Evolutionary conservation across 495 filamentous ascomycete species (phyloP).

Genomic region (Daldinia loculata): DNA sequence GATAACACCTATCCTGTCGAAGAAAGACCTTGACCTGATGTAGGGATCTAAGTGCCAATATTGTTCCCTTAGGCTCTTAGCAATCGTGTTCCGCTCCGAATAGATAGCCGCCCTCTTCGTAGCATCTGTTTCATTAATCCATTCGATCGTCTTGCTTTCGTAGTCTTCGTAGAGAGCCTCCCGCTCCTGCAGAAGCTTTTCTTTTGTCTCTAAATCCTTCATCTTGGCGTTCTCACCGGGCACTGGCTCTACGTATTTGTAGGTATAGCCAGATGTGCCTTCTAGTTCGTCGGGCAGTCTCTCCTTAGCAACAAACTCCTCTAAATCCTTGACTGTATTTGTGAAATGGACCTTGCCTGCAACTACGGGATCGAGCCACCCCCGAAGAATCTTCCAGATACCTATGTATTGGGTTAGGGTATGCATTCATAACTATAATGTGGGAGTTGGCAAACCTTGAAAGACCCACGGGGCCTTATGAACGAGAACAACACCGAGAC

Average conservation of each 20-base stretch:
- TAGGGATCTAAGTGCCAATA: conserved; percentile 90
- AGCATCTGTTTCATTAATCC: conserved; percentile 63
- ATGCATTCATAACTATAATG: conserved; percentile 7
- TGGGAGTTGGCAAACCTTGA: conserved; percentile 63
- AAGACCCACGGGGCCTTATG: conserved; percentile 98
- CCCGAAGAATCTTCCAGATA: conserved; percentile 88
- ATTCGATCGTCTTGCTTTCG: conserved; percentile 74
- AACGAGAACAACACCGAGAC: conserved; percentile 88
- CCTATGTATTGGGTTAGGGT: conserved; percentile 51
- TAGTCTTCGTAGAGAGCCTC: conserved; percentile 70
- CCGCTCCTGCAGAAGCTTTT: conserved; percentile 66
- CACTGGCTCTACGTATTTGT: conserved; percentile 79
- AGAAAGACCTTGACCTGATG: conserved; percentile 73
- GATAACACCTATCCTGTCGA: conserved; percentile 78
- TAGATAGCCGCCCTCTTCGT: conserved; percentile 50
- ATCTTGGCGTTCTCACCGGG: conserved; percentile 75
- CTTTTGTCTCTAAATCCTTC: conserved; percentile 70
- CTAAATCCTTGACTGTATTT: conserved; percentile 79
- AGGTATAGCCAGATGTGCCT: conserved; percentile 82
- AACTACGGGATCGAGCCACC: conserved; percentile 97
- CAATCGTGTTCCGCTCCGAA: conserved; percentile 60
- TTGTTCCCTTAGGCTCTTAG: conserved; percentile 69
- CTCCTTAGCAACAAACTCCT: conserved; percentile 72
- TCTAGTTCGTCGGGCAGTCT: conserved; percentile 84
- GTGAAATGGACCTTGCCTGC: conserved; percentile 96